phyloP scores from a whole-genome alignment of 106 monocot species.

The Narthecium ossifragum region DNA sequence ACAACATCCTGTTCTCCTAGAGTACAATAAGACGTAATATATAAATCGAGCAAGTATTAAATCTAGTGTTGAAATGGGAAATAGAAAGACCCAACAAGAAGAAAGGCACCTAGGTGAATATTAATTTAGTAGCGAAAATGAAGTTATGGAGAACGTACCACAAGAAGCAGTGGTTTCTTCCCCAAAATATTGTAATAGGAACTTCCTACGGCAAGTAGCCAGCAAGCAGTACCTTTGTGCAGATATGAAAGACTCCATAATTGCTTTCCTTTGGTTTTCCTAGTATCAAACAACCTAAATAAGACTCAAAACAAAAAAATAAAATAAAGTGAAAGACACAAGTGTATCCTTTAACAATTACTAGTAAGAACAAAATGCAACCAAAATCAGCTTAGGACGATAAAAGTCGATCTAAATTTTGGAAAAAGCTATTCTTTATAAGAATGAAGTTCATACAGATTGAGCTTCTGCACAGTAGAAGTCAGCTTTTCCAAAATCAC shows the following conservation, averaged over 20 bases:
- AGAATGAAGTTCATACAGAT: conserved; percentile 40
- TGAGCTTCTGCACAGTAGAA: conserved; percentile 75
- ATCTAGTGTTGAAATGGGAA: too few relatives aligned
- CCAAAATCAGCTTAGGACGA: neutral
- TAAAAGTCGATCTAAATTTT: neutral
- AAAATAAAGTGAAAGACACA: too few relatives aligned
- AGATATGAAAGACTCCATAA: conserved; percentile 72
- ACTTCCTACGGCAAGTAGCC: conserved; percentile 79
- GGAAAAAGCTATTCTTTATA: neutral
- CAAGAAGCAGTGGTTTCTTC: conserved; percentile 43
- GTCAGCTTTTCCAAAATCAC: conserved; percentile 91
- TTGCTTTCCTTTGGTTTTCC: conserved; percentile 77
- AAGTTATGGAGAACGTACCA: conserved; percentile 31
- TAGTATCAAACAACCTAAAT: conserved; percentile 12
- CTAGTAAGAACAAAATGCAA: neutral
- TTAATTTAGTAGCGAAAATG: too few relatives aligned
- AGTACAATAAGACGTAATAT: neutral
- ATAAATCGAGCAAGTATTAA: neutral
- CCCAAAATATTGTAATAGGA: conserved; percentile 86
- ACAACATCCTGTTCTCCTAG: too few relatives aligned
- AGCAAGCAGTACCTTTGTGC: conserved; percentile 87
- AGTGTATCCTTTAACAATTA: neutral
- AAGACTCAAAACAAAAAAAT: neutral
- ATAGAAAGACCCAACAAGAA: neutral
- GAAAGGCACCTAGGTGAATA: too few relatives aligned